Base-by-base conservation (phyloP, 768 basidiomycete genomes). In the Mycena indigotica region DNA sequence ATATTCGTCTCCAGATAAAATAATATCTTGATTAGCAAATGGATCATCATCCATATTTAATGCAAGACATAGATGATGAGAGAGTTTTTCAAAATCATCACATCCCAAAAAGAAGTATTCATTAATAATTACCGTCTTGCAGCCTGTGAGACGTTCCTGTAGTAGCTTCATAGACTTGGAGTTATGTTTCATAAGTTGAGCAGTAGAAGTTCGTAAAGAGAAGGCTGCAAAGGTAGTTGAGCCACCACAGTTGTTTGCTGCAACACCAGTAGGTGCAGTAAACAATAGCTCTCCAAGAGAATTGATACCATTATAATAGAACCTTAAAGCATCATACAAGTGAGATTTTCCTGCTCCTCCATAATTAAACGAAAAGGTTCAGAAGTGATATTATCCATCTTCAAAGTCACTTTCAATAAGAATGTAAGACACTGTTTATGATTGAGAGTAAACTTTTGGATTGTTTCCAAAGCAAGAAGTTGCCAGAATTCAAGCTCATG, bases 261-360 rank as follows among this genome's bases (percentile, higher is more conserved):
- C 57, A 5, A 64, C 60, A 24, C 66, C 66, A 0, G 66, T 67
- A 4, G 58, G 58, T n/a, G 66, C 63, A 17, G 61, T 58, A 17
- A 66, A 56, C 32, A 56, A 32, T 2, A 67, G 35, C 6, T 55
- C 54, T 1, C 26, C 3, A 2, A 29, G 29, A 23, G 49, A 25
- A 3, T 32, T 32, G 3, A 53, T 10, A 4, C 17, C n/a, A 5
- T 53, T 25, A 19, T 65, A 64, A 28, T 57, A 67, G 1, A 29
- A 46, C 16, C 40, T 52, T 19, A 56, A 28, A 2, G 65, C 66
- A 10, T 66, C 53, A 29, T 65, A 62, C 19, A 66, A 21, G 32
- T 60, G 63, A 1, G 66, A 66, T 45, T 67, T 67, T 16, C 66
- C 66, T 19, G 66, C 52, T 17, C 66, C 66, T 13, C 66, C 66